A percentile compares a stretch with the other conserved stretches of the same genome.
These are phyloP conservation scores for Musa balbisiana DNA, from an alignment of 202 grass and related monocot species.

Conservation along the genomic window DNA sequence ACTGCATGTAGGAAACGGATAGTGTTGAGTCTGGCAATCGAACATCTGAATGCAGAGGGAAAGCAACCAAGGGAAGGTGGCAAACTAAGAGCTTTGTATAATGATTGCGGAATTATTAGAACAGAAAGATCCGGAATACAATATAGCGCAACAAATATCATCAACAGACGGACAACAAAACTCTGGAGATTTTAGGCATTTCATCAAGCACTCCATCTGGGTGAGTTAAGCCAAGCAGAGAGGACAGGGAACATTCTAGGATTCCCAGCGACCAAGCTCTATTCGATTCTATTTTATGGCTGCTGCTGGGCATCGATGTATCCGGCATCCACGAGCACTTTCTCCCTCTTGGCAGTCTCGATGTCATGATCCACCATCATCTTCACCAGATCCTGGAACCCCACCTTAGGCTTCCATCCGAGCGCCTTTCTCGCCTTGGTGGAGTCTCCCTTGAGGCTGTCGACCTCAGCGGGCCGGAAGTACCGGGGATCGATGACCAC, in stretches of 20 bases:
- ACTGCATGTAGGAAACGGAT: no score
- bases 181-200: no score
- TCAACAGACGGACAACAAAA: no score
- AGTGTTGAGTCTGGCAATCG: no score
- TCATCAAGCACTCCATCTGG: background rate
- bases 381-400: slow-evolving; percentile 74
- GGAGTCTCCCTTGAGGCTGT: slow-evolving; percentile 74
- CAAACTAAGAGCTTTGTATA: no score
- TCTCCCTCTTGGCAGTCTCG: slow-evolving; percentile 80
- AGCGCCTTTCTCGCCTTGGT: slow-evolving; percentile 59
- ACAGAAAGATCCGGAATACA: no score
- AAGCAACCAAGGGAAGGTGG: no score
- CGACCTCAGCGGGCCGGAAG: slow-evolving; percentile 87
- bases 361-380: slow-evolving; percentile 96
- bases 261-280: no score
- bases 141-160: no score
- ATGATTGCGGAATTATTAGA: no score
- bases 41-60: no score
- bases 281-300: slow-evolving; percentile 30
- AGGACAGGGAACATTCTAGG: background rate
- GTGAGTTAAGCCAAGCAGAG: background rate
- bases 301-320: slow-evolving; percentile 86
- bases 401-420: slow-evolving; percentile 85
- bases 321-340: slow-evolving; percentile 83
- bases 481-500: slow-evolving; percentile 89